Evolutionary conservation across 2,329 filamentous ascomycete genomes (phyloP).

Genomic region (Alternaria postmessia): DNA sequence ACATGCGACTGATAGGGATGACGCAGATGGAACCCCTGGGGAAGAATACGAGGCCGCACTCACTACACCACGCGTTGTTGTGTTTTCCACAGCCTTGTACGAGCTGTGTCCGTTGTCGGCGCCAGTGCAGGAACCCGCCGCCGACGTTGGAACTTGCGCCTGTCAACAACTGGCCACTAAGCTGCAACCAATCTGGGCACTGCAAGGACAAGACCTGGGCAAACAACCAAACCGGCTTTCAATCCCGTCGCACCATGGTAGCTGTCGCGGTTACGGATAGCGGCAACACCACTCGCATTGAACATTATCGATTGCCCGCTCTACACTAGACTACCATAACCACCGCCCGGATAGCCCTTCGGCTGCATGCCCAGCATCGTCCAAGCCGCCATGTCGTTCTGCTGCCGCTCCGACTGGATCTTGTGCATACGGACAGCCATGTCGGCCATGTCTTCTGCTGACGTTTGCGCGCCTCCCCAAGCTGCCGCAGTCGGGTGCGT

Average conservation of each 20-base stretch:
- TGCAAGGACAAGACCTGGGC: slow-evolving; percentile 2
- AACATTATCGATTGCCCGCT: not conserved
- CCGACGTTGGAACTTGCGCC: not conserved
- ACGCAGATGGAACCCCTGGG: not conserved
- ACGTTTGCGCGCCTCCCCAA: not conserved
- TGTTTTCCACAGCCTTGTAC: not conserved
- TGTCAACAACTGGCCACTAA: slow-evolving; percentile 3
- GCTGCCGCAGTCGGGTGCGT: slow-evolving; percentile 4
- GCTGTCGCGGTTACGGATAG: not conserved
- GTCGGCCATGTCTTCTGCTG: slow-evolving; percentile 24
- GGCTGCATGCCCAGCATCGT: slow-evolving; percentile 19
- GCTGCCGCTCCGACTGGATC: slow-evolving; percentile 30
- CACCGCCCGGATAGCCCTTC: slow-evolving; percentile 18
- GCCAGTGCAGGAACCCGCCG: slow-evolving; percentile 15
- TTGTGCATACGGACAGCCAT: slow-evolving; percentile 26
- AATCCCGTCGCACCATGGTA: slow-evolving; percentile 3
- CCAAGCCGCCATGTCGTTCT: slow-evolving; percentile 25
- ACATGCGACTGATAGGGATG: not conserved
- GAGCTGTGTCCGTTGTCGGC: not conserved
- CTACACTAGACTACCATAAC: slow-evolving; percentile 18
- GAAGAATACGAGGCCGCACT: not conserved
- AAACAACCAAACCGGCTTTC: not conserved
- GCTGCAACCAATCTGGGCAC: not conserved
- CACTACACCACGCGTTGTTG: not conserved
- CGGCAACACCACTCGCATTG: not conserved